Evolutionary conservation across 805 yeast species (phyloP), one percentile per base, ranked within the genome.

Genomic region (Pichia thaimueangensis): DNA sequence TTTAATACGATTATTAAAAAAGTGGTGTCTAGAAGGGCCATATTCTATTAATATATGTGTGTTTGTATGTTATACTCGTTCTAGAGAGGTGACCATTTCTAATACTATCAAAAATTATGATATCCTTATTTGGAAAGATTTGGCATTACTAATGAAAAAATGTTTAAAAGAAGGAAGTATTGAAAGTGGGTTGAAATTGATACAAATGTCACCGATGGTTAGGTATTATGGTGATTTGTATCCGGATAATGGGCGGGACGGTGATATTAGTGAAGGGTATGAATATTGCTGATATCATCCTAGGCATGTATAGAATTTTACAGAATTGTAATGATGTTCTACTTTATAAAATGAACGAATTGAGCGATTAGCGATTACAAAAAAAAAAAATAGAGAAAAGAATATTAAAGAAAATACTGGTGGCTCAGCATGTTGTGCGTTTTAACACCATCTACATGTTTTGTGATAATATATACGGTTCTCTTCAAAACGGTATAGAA

Each of bases 1-100:
- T 32, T 22, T 47, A 16, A 35, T 37, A 8, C 19, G 23, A 21
- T 20, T 47, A 6, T 32, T 47, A 6, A 39, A 35, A 30, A 37
- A 27, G 25, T 47, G 50, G 50, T 47, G 50, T 31, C 29, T 47
- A 23, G 47, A 43, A 20, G 50, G 50, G 2, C 50, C 50, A 11
- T 47, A 33, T 29, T 16, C 33, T 13, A 23, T 28, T 5, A 36
- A 35, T 8, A n/a, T 28, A n/a, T 3, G 13, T 13, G 22, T 35
- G 8, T 30, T 27, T 17, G 6, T n/a, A 3, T 41, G 44, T 29
- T 29, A 12, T 16, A 5, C 10, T n/a, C 15, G 44, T 11, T 10
- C 19, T 3, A 35, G 23, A 23, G 20, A 30, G 11, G 35, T 41
- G 6, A 16, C 17, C 10, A 35, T 41, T 17, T 13, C 24, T 6